Evolutionary conservation across 352 stramenopile species (phyloP), one percentile per base, ranked within the genome.

Genomic region (Ophiocytium majus): DNA sequence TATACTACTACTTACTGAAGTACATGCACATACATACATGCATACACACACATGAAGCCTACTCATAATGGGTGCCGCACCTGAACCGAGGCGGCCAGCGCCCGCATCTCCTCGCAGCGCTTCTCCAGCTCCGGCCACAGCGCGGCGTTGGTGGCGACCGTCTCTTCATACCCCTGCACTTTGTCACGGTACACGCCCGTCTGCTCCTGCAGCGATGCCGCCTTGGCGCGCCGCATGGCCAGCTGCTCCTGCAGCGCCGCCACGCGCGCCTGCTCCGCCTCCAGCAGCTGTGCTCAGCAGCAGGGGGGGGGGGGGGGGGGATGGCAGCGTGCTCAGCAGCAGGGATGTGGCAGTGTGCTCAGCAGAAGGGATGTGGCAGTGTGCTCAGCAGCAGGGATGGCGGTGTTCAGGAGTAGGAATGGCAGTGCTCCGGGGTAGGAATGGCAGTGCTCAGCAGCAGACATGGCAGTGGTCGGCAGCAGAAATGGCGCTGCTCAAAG

Each of bases 231-330:
- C 5, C 66, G 32, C 14, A 17, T 17, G 35, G 5, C 35, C 66
- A 78, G 66, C 66, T 78, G 32, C 35, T 78, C 66, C 32, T 43
- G 66, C 66, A 78, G 66, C 5, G 5, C 14, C 5, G 32, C 35
- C 5, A 5, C 5, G 5, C 35, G 32, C 66, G 5, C 5, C 35
- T 78, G 32, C 66, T 78, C 66, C 5, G 5, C 5, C 32, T 5
- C 66, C 35, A 78, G 66, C 66, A 78, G 5, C 66, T 78, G 66
- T n/a, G n/a, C n/a, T n/a, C n/a, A n/a, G n/a, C n/a, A n/a, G n/a
- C n/a, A n/a, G n/a, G n/a, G n/a, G n/a, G n/a, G n/a, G n/a, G n/a
- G n/a, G n/a, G n/a, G n/a, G n/a, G n/a, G n/a, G n/a, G n/a, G n/a
- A n/a, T n/a, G n/a, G n/a, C n/a, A n/a, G n/a, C n/a, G n/a, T n/a